These are phyloP conservation scores for Thamnidium elegans DNA, from an alignment of 192 early-diverging fungal genomes.

Conservation along the genomic window DNA sequence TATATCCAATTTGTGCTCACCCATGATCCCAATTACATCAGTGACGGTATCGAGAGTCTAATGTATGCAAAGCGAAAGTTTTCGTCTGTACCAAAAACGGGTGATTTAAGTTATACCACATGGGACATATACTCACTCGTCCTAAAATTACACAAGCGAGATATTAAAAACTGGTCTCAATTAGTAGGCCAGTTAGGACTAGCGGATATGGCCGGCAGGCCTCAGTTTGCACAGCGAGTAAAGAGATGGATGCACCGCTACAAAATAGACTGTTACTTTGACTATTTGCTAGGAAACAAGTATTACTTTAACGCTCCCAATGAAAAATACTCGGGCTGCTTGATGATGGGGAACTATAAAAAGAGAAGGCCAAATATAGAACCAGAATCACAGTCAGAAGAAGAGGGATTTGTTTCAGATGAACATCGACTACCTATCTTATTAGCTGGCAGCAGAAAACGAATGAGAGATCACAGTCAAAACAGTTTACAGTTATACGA, in stretches of 20 bases:
- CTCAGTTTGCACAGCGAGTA: constrained; percentile 40
- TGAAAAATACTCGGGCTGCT: constrained; percentile 34
- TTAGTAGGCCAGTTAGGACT: constrained; percentile 38
- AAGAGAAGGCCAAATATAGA: constrained; percentile 16
- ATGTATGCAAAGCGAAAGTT: constrained; percentile 36
- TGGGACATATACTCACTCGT: constrained; percentile 38
- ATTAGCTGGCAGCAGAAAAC: constrained; percentile 22
- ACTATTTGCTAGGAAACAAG: constrained; percentile 35
- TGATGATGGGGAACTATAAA: constrained; percentile 39
- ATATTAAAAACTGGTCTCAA: constrained; percentile 44
- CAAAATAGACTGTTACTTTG: constrained; percentile 42
- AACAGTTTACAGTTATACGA: constrained; percentile 1
- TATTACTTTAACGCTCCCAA: constrained; percentile 27
- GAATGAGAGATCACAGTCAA: constrained; percentile 8
- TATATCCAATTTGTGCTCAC: constrained; percentile 39
- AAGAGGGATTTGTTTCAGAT: constrained; percentile 10
- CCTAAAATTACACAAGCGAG: constrained; percentile 31
- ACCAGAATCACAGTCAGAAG: constrained; percentile 6
- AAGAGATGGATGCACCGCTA: constrained; percentile 45
- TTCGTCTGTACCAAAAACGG: constrained; percentile 34
- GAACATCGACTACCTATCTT: constrained; percentile 10
- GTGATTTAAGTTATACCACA: constrained; percentile 33
- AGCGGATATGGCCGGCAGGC: constrained; percentile 30
- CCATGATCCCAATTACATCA: constrained; percentile 31
- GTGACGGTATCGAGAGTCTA: constrained; percentile 32